These are phyloP conservation scores for Ceratocystis albifundus DNA, from an alignment of 2,329 filamentous ascomycete species.

Conservation along the genomic window DNA sequence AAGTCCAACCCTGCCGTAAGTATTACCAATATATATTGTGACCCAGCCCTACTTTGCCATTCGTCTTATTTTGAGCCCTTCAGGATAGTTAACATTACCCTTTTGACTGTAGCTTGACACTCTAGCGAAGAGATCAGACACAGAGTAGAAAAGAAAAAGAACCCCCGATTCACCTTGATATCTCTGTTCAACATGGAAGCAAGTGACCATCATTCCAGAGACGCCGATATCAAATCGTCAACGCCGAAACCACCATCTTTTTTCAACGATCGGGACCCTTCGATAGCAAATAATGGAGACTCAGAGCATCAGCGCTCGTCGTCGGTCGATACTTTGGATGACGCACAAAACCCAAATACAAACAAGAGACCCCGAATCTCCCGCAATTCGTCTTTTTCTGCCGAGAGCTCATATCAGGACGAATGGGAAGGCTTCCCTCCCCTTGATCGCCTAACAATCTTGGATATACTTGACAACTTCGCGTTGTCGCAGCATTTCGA, in stretches of 20 bases:
- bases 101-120: background rate
- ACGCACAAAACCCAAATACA: conserved; percentile 31
- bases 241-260: background rate
- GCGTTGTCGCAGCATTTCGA: conserved; percentile 82
- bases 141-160: background rate
- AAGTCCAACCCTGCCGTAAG: background rate
- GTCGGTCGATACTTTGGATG: background rate
- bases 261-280: conserved; percentile 27
- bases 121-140: background rate
- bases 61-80: background rate
- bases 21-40: background rate
- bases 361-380: conserved; percentile 50
- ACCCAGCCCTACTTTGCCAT: background rate
- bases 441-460: conserved; percentile 76
- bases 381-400: conserved; percentile 70
- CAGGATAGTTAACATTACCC: background rate
- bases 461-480: conserved; percentile 90
- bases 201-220: background rate
- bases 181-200: background rate
- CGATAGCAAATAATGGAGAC: conserved; percentile 30
- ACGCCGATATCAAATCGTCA: background rate
- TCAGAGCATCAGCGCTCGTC: background rate
- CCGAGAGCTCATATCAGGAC: conserved; percentile 72
- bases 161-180: too few relatives aligned
- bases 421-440: conserved; percentile 81